A percentile compares a stretch with the other conserved stretches of the same genome.
These are phyloP conservation scores for Corchorus capsularis DNA, from an alignment of 345 rosid species.

Conservation along the genomic window DNA sequence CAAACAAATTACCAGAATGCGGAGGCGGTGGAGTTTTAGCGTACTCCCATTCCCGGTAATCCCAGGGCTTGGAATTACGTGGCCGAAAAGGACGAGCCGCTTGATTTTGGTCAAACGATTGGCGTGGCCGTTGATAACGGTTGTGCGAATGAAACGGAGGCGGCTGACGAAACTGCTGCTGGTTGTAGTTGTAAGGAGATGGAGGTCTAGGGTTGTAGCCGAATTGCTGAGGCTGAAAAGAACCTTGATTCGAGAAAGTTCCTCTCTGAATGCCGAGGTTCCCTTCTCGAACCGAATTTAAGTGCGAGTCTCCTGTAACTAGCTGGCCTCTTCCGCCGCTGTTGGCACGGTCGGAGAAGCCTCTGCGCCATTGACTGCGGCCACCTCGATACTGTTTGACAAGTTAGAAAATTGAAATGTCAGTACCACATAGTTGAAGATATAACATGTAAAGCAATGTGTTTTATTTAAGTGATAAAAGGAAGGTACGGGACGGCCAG, in stretches of 20 bases:
- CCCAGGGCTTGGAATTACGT: slow-evolving; percentile 55
- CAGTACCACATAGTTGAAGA: neutral
- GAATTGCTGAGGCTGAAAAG: slow-evolving; percentile 28
- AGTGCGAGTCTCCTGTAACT: slow-evolving; percentile 51
- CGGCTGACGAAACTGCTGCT: slow-evolving; percentile 35
- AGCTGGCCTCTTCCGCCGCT: slow-evolving; percentile 37
- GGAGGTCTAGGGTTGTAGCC: slow-evolving; percentile 25
- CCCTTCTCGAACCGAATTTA: slow-evolving; percentile 47
- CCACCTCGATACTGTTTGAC: slow-evolving; percentile 58
- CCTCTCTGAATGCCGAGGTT: slow-evolving; percentile 43
- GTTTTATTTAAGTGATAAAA: neutral
- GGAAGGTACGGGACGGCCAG: slow-evolving; percentile 48
- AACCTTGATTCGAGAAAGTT: slow-evolving; percentile 21
- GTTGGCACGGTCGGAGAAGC: slow-evolving; percentile 53
- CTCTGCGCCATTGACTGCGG: slow-evolving; percentile 50
- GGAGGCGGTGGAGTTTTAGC: slow-evolving; percentile 56
- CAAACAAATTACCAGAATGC: slow-evolving; percentile 49
- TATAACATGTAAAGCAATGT: neutral
- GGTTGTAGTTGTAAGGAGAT: slow-evolving; percentile 22
- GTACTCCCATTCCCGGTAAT: slow-evolving; percentile 76
- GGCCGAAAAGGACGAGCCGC: slow-evolving; percentile 42
- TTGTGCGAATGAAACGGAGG: slow-evolving; percentile 40
- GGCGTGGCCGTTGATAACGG: slow-evolving; percentile 36
- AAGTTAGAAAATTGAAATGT: slow-evolving; percentile 4
- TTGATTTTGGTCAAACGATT: slow-evolving; percentile 43